phyloP scores from a whole-genome alignment of 208 protist species.

The Cochliopodium minus region DNA sequence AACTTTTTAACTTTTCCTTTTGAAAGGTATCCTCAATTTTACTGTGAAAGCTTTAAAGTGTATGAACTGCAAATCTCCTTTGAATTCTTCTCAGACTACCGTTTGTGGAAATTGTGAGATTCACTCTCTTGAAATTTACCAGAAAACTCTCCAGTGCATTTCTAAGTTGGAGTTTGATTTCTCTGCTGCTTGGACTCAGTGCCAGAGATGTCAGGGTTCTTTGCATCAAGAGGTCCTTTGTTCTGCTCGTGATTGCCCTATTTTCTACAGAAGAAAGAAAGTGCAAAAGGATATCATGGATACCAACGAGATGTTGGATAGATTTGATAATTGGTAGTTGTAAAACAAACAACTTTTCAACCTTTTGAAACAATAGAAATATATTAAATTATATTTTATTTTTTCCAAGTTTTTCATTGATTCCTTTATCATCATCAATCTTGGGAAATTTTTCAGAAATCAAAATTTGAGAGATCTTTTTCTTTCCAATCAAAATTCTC shows the following conservation, averaged over 20 bases:
- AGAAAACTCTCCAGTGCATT: conserved; percentile 59
- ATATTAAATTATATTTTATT: too few species aligned
- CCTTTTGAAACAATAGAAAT: too few species aligned
- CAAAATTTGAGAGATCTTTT: too few species aligned
- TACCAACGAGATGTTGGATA: conserved; percentile 64
- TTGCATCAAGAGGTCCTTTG: conserved; percentile 88
- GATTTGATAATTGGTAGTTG: too few species aligned
- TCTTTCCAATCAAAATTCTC: too few species aligned
- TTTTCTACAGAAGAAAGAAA: conserved; percentile 99
- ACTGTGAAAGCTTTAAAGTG: conserved; percentile 79
- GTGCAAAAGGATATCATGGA: conserved; percentile 91
- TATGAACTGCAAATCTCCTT: conserved; percentile 66
- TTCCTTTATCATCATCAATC: too few species aligned
- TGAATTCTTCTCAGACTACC: conserved; percentile 38
- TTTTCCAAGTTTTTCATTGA: too few species aligned
- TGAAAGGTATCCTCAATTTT: too few species aligned
- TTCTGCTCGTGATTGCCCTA: conserved; percentile 89
- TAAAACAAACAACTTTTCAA: too few species aligned
- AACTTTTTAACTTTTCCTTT: too few species aligned
- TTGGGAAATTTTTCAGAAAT: too few species aligned
- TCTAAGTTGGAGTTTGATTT: conserved; percentile 83
- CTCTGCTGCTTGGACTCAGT: conserved; percentile 92
- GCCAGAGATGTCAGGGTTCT: conserved; percentile 92
- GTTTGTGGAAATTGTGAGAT: conserved; percentile 68
- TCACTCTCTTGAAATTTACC: conserved; percentile 71